These are phyloP conservation scores for Aspergillus asperescens DNA, from an alignment of 495 filamentous ascomycete genomes.

Conservation along the genomic window DNA sequence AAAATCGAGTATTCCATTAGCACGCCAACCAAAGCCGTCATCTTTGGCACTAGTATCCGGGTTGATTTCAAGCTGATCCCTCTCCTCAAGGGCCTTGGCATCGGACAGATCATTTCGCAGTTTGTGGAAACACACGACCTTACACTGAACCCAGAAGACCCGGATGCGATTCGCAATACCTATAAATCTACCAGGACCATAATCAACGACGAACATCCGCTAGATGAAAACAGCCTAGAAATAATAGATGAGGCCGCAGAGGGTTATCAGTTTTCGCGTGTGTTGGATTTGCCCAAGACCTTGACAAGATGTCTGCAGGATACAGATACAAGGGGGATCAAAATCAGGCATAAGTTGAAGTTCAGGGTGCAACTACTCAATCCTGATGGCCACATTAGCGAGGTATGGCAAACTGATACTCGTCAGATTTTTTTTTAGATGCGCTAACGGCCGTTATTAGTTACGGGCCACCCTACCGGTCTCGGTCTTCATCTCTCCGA, in stretches of 20 bases:
- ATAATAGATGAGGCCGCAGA: constrained; percentile 72
- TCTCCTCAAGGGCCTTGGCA: constrained; percentile 75
- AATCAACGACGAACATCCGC: constrained; percentile 54
- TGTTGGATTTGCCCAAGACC: constrained; percentile 68
- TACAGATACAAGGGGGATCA: constrained; percentile 75
- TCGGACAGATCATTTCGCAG: constrained; percentile 69
- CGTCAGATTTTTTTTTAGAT: neutral
- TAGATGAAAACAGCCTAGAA: constrained; percentile 56
- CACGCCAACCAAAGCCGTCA: constrained; percentile 82
- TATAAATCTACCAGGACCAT: constrained; percentile 60
- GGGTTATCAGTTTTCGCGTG: constrained; percentile 66
- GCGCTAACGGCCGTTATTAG: constrained; percentile 32
- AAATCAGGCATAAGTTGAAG: constrained; percentile 79
- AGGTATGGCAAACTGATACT: constrained; percentile 47
- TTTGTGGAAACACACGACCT: constrained; percentile 75
- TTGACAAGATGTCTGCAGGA: constrained; percentile 80
- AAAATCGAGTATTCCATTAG: constrained; percentile 91
- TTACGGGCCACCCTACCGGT: constrained; percentile 82
- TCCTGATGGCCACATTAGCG: constrained; percentile 87
- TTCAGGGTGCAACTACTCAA: constrained; percentile 84
- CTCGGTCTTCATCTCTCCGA: constrained; percentile 88
- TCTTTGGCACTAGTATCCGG: constrained; percentile 78
- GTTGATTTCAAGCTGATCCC: constrained; percentile 78
- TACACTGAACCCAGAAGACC: constrained; percentile 46
- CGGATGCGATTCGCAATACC: constrained; percentile 48